phyloP scores from a whole-genome alignment of 371 early-diverging fungal species.

The Mortierella sp. region DNA sequence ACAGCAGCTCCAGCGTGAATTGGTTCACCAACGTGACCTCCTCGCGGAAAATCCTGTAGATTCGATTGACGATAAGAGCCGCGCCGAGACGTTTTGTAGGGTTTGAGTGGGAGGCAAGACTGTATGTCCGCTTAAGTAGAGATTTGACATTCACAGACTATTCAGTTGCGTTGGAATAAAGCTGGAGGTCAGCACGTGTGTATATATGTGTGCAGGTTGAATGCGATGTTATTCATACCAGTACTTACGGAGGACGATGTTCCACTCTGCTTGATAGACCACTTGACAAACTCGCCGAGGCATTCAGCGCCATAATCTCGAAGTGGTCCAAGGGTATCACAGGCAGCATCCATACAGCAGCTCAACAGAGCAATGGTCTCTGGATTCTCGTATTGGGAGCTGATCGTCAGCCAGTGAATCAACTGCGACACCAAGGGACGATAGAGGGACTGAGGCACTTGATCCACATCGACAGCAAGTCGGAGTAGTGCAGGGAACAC shows the following conservation, averaged over 20 bases:
- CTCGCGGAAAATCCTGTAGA: constrained; percentile 79
- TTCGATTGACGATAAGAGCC: constrained; percentile 77
- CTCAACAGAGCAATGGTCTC: constrained; percentile 82
- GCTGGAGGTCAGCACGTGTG: neutral
- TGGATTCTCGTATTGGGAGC: constrained; percentile 79
- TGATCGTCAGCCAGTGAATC: constrained; percentile 88
- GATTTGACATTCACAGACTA: constrained; percentile 78
- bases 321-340: constrained; percentile 68
- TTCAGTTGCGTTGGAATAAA: constrained; percentile 27
- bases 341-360: constrained; percentile 78
- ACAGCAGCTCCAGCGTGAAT: constrained; percentile 79
- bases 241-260: constrained; percentile 60
- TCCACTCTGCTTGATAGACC: constrained; percentile 81
- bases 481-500: constrained; percentile 81
- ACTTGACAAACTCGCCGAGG: constrained; percentile 79
- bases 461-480: constrained; percentile 82
- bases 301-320: constrained; percentile 86
- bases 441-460: constrained; percentile 77
- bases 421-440: constrained; percentile 73
- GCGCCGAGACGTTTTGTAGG: constrained; percentile 80
- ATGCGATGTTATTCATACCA: neutral
- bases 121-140: constrained; percentile 76
- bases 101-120: constrained; percentile 72
- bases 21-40: constrained; percentile 71
- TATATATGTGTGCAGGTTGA: neutral